Conservation (phyloP, 805 yeast species). For the Kuraishia cidri region DNA sequence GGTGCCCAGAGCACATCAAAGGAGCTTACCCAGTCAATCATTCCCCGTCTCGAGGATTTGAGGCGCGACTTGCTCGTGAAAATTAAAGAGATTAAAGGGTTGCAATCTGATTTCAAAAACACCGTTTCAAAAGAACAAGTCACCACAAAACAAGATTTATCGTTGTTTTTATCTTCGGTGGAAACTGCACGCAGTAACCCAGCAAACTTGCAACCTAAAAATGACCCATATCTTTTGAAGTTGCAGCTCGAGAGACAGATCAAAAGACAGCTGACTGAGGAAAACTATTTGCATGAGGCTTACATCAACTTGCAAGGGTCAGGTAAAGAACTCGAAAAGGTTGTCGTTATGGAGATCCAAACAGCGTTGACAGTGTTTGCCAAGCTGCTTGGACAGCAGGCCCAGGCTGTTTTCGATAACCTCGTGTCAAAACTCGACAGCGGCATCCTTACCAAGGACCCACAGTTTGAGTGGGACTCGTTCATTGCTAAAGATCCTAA, state of each 20-base stretch:
- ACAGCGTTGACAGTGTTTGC: slow-evolving; percentile 70
- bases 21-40: slow-evolving; percentile 50
- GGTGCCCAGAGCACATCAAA: slow-evolving; percentile 49
- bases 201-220: slow-evolving; percentile 35
- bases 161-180: slow-evolving; percentile 47
- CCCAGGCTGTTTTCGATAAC: slow-evolving; percentile 59
- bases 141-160: slow-evolving; percentile 50
- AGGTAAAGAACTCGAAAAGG: slow-evolving; percentile 82
- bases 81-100: slow-evolving; percentile 76
- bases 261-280: slow-evolving; percentile 71
- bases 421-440: slow-evolving; percentile 56
- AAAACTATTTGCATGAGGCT: slow-evolving; percentile 82
- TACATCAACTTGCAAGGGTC: slow-evolving; percentile 79
- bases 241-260: slow-evolving; percentile 67
- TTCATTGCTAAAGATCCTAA: slow-evolving; percentile 66
- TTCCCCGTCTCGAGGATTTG: slow-evolving; percentile 61
- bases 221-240: slow-evolving; percentile 80
- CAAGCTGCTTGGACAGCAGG: slow-evolving; percentile 60
- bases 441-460: slow-evolving; percentile 70
- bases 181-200: slow-evolving; percentile 50
- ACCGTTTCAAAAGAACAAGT: slow-evolving; percentile 61
- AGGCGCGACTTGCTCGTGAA: slow-evolving; percentile 73
- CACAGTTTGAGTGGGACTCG: slow-evolving; percentile 83
- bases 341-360: slow-evolving; percentile 82
- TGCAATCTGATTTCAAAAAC: slow-evolving; percentile 80